Evolutionary conservation across 768 basidiomycete species (phyloP).

Genomic region (Tylopilus rubrobrunneus): DNA sequence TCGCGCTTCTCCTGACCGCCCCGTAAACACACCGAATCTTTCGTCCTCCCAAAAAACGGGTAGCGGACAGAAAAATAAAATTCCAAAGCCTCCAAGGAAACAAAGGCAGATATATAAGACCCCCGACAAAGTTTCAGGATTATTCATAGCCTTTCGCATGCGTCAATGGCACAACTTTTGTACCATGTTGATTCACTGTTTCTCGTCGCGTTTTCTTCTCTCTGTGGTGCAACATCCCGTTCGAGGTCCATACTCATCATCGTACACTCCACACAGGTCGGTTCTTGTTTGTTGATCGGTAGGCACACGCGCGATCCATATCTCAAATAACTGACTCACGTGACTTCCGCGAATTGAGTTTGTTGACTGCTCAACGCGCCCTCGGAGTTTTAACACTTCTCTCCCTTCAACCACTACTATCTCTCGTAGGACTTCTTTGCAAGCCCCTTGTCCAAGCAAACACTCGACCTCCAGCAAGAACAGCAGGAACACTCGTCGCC

Average conservation of each 20-base stretch:
- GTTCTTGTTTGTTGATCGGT: constrained; percentile 5
- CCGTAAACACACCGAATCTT: constrained; percentile 30
- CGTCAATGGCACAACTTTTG: constrained; percentile 16
- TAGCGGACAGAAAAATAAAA: constrained; percentile 28
- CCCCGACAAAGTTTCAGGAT: constrained; percentile 13
- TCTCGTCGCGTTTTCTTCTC: constrained; percentile 16
- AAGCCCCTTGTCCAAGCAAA: constrained; percentile 11
- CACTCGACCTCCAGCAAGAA: constrained; percentile 12
- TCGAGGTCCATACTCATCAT: not conserved
- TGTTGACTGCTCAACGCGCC: constrained; percentile 38
- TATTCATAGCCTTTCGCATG: constrained; percentile 17
- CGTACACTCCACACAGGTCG: not conserved
- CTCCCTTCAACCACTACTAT: constrained; percentile 48
- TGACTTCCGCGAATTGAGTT: constrained; percentile 38
- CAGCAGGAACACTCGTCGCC: constrained; percentile 15
- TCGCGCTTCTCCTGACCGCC: constrained; percentile 24
- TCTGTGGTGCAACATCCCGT: constrained; percentile 14
- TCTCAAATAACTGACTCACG: constrained; percentile 34
- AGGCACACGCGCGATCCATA: constrained; percentile 19
- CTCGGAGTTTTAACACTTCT: constrained; percentile 40
- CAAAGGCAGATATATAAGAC: constrained; percentile 14
- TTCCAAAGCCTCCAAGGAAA: constrained; percentile 18
- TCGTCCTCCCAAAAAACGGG: constrained; percentile 24
- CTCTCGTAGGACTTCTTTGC: constrained; percentile 29
- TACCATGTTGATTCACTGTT: not conserved